Conservation (phyloP, 2,329 filamentous ascomycete species). For the Fusarium veterinarium region DNA sequence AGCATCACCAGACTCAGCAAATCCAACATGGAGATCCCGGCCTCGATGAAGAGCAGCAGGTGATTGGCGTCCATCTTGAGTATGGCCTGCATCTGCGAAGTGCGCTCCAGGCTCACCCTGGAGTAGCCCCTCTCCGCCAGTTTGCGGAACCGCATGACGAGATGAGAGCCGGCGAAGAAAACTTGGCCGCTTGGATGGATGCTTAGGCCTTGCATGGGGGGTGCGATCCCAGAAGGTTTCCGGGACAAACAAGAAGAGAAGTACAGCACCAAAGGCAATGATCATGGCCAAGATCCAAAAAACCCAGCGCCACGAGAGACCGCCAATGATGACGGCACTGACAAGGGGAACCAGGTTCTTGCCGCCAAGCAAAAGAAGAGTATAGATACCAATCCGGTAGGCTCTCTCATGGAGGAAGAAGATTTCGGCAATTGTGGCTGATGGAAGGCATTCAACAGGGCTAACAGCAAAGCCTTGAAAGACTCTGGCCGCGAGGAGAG, state of each 20-base stretch:
- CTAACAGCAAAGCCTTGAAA: constrained; percentile 90
- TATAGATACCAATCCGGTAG: constrained; percentile 94
- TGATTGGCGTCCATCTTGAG: constrained; percentile 13
- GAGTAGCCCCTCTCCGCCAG: not conserved
- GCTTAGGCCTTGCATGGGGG: constrained; percentile 58
- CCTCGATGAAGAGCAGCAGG: constrained; percentile 27
- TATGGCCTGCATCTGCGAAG: constrained; percentile 65
- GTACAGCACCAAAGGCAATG: constrained; percentile 73
- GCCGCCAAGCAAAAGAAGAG: constrained; percentile 84
- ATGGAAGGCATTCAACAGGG: constrained; percentile 91
- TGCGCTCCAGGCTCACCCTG: constrained; percentile 48
- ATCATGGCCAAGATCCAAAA: constrained; percentile 91
- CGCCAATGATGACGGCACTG: constrained; percentile 84
- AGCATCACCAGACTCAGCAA: constrained; percentile 52
- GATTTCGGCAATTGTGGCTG: constrained; percentile 94
- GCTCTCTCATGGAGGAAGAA: constrained; percentile 96
- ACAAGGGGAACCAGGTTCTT: constrained; percentile 92
- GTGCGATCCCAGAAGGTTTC: constrained; percentile 96
- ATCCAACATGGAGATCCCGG: constrained; percentile 66
- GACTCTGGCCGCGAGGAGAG: constrained; percentile 82
- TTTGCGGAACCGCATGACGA: constrained; percentile 43
- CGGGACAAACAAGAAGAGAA: constrained; percentile 91
- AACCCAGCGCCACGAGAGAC: constrained; percentile 86
- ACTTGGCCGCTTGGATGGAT: constrained; percentile 54
- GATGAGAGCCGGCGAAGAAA: constrained; percentile 63